Conservation (phyloP, 2,329 filamentous ascomycete species). For the Didymella keratinophila region DNA sequence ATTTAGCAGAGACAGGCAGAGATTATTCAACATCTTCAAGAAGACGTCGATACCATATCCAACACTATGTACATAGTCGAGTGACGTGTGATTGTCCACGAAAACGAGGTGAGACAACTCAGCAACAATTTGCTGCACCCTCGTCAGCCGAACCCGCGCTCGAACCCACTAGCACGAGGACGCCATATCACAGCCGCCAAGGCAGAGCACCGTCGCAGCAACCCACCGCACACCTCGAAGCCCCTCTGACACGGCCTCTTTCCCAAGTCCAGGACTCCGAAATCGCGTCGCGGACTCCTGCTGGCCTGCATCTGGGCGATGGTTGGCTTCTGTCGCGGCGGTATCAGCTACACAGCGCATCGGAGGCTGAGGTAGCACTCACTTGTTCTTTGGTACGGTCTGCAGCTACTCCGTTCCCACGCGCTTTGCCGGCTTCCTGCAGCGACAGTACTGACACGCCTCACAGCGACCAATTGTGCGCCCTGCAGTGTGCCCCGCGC, state of each 20-base stretch:
- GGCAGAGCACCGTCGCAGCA: constrained; percentile 10
- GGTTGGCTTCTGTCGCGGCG: constrained; percentile 35
- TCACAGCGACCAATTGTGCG: constrained; percentile 17
- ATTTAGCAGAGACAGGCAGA: not conserved
- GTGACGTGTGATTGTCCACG: constrained; percentile 1
- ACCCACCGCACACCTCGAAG: not conserved
- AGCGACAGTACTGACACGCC: constrained; percentile 2
- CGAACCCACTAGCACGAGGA: constrained; percentile 16
- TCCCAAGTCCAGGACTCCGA: not conserved
- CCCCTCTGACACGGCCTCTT: constrained; percentile 2
- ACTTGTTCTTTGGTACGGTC: constrained; percentile 16
- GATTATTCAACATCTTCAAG: not conserved
- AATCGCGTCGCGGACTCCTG: constrained; percentile 16
- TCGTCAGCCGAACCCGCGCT: constrained; percentile 12
- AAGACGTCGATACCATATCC: not conserved
- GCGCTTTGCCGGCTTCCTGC: constrained; percentile 8
- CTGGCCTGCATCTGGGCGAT: constrained; percentile 35
- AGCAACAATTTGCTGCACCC: constrained; percentile 6
- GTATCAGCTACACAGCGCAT: constrained; percentile 33
- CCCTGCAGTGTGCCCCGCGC: constrained; percentile 5
- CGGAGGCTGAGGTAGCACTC: constrained; percentile 41
- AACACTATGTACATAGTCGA: not conserved
- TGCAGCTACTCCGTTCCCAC: constrained; percentile 1
- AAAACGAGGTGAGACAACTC: constrained; percentile 13
- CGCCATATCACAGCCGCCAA: constrained; percentile 16